Evolutionary conservation across 73 alveolate species (phyloP), one percentile per base, ranked within the genome.

Genomic region (Tetrahymena thermophila): DNA sequence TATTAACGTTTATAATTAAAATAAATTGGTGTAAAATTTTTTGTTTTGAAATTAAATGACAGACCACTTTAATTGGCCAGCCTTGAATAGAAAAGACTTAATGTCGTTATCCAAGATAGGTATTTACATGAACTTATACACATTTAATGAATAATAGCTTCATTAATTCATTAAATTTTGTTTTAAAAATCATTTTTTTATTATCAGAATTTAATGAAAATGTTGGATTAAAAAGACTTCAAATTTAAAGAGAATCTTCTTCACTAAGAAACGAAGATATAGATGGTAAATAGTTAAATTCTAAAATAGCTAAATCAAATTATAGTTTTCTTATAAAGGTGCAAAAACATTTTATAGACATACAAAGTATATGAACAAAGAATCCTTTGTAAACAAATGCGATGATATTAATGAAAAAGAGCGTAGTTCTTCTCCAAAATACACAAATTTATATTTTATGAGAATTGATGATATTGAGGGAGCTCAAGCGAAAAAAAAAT

Each of bases 401-500:
- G 89, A 71, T 3, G 89, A 71, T 71, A 71, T 71, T 1, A 71
- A 71, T 71, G 89, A 71, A 31, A 71, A 71, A 71, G 89, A 71
- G 37, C 89, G 89, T 4, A 71, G 89, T n/a, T 71, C 89, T 71
- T 71, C 89, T 71, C 89, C 89, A 28, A 71, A 71, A 71, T 71
- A 71, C 37, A 71, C 89, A 25, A 71, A 71, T 71, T 31, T 71
- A 28, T 71, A 71, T n/a, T 71, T 71, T 31, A 71, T 71, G 89
- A 71, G 37, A 71, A 95, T 93, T 13, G 44, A 85, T 35, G 97
- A 95, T 31, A 55, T 95, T 9, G 93, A 35, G 23, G 97, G 97
- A 28, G 97, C 97, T 3, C 89, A 95, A 38, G 94, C 94, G 28
- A 95, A 95, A 85, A 93, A 44, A 93, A 95, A 95, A 31, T 35